Conservation (phyloP, 2,329 filamentous ascomycete genomes). For the Coniosporium tulheliwenetii region DNA sequence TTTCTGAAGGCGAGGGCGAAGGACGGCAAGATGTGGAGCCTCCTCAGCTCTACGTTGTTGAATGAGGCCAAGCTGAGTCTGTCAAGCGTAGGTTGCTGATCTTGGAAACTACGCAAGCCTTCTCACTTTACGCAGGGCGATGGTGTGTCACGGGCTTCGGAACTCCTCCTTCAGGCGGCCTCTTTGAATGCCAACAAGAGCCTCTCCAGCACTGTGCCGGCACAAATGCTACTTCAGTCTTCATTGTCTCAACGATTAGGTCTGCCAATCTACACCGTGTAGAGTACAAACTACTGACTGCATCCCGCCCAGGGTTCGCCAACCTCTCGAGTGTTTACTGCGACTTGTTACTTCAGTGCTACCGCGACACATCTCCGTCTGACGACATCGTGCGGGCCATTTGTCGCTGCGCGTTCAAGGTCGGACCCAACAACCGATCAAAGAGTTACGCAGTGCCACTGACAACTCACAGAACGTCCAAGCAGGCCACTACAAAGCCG, state of each 20-base stretch:
- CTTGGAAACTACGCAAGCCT: background rate
- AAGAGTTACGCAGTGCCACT: no score
- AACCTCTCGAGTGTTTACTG: conserved; percentile 45
- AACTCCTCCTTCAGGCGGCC: conserved; percentile 67
- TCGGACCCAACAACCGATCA: conserved; percentile 8
- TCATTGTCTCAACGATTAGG: conserved; percentile 66
- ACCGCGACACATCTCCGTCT: conserved; percentile 46
- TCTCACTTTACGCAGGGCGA: conserved; percentile 30
- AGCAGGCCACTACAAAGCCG: conserved; percentile 55
- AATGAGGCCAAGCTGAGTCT: conserved; percentile 74
- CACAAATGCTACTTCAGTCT: conserved; percentile 56
- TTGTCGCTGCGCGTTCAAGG: conserved; percentile 52
- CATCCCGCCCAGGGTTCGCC: conserved; percentile 26
- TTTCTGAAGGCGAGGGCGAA: conserved; percentile 78
- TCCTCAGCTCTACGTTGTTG: conserved; percentile 70
- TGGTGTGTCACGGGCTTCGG: conserved; percentile 46
- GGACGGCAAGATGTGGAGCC: conserved; percentile 70
- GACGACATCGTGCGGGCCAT: conserved; percentile 67
- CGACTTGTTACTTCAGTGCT: conserved; percentile 62
- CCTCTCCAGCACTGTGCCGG: conserved; percentile 55
- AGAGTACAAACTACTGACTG: background rate
- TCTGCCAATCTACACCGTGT: conserved; percentile 12
- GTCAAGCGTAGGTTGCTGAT: conserved; percentile 44
- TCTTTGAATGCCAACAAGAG: conserved; percentile 68
- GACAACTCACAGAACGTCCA: conserved; percentile 33